Conservation (phyloP, 805 yeast genomes). For the Suhomyces canberraensis region DNA sequence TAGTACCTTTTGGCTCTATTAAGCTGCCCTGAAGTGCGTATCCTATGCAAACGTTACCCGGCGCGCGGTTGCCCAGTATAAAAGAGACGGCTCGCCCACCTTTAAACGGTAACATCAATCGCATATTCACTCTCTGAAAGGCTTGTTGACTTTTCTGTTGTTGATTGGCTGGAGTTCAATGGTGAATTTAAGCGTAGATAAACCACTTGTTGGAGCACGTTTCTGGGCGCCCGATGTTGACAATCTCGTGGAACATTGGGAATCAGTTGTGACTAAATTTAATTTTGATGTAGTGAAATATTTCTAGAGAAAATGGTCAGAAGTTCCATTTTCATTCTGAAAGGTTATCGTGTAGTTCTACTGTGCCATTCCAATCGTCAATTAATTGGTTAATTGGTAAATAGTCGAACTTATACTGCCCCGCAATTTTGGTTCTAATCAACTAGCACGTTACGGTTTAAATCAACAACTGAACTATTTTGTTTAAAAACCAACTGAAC, state of each 20-base stretch:
- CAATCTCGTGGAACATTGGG: slow-evolving; percentile 39
- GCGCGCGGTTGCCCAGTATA: slow-evolving; percentile 1
- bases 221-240: slow-evolving; percentile 48
- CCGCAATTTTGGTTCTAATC: no score
- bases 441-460: no score
- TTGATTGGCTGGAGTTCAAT: slow-evolving; percentile 22
- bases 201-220: slow-evolving; percentile 41
- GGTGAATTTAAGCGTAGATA: slow-evolving; percentile 37
- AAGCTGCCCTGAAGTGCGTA: background rate
- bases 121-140: slow-evolving; percentile 33
- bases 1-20: no score
- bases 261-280: slow-evolving; percentile 45
- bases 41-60: slow-evolving; percentile 2
- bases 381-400: no score
- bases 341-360: no score
- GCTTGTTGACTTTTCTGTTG: slow-evolving; percentile 9
- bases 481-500: no score
- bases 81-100: background rate
- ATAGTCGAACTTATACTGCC: no score
- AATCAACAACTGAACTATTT: no score
- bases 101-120: slow-evolving; percentile 32
- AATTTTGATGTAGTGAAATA: no score
- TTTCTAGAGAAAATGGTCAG: slow-evolving; percentile 2
- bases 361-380: no score
- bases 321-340: background rate